These are phyloP conservation scores for Chamaenerion angustifolium DNA, from an alignment of 345 rosid species.

Conservation along the genomic window DNA sequence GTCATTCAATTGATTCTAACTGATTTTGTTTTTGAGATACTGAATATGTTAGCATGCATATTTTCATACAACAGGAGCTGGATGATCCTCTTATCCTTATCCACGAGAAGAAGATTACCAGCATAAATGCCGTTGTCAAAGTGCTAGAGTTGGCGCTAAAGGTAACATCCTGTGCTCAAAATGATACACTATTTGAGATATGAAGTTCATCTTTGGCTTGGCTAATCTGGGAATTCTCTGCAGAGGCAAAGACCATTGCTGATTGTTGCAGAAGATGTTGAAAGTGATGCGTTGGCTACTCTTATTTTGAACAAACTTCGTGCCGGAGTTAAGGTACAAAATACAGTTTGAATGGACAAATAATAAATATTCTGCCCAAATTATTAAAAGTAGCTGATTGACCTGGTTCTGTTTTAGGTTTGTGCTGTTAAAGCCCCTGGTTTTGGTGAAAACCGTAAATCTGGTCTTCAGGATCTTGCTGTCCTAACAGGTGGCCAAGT, in stretches of 20 bases:
- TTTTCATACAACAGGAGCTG: slow-evolving; percentile 54
- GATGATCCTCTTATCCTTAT: slow-evolving; percentile 91
- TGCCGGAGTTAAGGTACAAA: slow-evolving; percentile 80
- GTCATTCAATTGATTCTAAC: background rate
- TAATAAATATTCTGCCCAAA: no score
- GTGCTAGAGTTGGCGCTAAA: slow-evolving; percentile 83
- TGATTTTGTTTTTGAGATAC: background rate
- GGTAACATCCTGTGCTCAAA: slow-evolving; percentile 24
- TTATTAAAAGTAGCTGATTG: background rate
- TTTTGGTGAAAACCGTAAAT: slow-evolving; percentile 92
- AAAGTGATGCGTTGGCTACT: slow-evolving; percentile 81
- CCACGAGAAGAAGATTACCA: slow-evolving; percentile 93
- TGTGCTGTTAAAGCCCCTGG: slow-evolving; percentile 98
- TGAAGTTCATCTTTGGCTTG: background rate
- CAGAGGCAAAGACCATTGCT: slow-evolving; percentile 83
- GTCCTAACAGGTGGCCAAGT: slow-evolving; percentile 84
- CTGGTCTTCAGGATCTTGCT: slow-evolving; percentile 78
- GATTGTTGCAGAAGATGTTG: slow-evolving; percentile 91
- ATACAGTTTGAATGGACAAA: no score
- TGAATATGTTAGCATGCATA: background rate
- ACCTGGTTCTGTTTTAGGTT: slow-evolving; percentile 27
- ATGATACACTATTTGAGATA: no score
- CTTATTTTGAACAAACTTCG: slow-evolving; percentile 88
- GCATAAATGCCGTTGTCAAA: slow-evolving; percentile 62
- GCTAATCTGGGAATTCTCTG: slow-evolving; percentile 8